Conservation (phyloP, 164 flowering plant species). For the Cinnamomum micranthum region DNA sequence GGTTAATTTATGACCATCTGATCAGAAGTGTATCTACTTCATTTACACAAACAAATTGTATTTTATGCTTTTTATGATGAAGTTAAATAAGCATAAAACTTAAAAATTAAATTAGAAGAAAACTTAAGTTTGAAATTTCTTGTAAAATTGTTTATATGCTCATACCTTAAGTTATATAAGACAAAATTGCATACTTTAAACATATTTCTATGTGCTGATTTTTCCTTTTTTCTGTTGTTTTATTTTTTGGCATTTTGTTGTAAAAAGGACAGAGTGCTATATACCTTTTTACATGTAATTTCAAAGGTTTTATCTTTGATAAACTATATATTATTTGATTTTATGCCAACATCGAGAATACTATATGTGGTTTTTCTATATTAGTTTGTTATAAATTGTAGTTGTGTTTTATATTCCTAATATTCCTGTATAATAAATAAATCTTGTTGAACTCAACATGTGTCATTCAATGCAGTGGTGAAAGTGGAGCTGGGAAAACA, state of each 20-base stretch:
- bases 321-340: too few relatives aligned
- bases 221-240: too few relatives aligned
- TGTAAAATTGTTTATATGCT: not conserved
- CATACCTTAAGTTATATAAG: too few relatives aligned
- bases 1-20: not conserved
- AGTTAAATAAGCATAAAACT: not conserved
- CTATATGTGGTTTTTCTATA: not conserved
- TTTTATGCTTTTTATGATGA: not conserved
- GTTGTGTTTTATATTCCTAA: not conserved
- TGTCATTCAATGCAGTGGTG: conserved; percentile 50
- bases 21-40: not conserved
- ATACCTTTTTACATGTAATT: too few relatives aligned
- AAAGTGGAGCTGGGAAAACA: conserved; percentile 95
- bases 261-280: too few relatives aligned
- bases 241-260: too few relatives aligned
- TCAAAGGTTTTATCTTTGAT: too few relatives aligned
- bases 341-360: not conserved
- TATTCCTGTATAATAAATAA: too few relatives aligned
- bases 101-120: too few relatives aligned
- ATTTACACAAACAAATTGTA: not conserved
- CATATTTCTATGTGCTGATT: too few relatives aligned
- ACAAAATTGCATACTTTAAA: not conserved
- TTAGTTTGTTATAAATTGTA: not conserved
- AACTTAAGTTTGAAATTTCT: not conserved
- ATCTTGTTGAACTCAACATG: not conserved